These are phyloP conservation scores for Corymbia calophylla DNA, from an alignment of 441 rosid species.

Conservation along the genomic window DNA sequence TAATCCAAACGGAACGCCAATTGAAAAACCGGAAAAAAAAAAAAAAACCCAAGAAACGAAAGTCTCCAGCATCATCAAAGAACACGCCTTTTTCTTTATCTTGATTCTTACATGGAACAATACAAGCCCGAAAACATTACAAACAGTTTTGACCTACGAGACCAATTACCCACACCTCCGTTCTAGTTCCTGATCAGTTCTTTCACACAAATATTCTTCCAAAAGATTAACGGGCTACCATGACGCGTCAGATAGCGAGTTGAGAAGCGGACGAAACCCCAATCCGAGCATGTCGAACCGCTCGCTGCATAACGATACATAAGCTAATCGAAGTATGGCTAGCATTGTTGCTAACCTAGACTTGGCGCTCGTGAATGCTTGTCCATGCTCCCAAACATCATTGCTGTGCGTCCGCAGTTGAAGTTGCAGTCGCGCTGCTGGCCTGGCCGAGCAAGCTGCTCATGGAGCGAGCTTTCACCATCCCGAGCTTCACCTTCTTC, in stretches of 20 bases:
- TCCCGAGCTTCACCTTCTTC: slow-evolving; percentile 74
- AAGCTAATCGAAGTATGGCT: not conserved
- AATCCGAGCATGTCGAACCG: not conserved
- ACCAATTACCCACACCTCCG: not conserved
- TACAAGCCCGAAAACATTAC: not conserved
- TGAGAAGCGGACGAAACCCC: not conserved
- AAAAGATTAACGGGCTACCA: not conserved
- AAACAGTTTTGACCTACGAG: not conserved
- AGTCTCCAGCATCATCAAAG: not conserved
- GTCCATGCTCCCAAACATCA: not conserved
- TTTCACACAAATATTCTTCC: not conserved
- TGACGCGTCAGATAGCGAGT: not conserved
- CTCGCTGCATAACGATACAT: not conserved
- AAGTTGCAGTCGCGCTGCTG: not conserved
- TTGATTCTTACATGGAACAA: not conserved
- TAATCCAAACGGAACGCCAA: not conserved
- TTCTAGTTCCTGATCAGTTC: not conserved
- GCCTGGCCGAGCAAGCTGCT: slow-evolving; percentile 78
- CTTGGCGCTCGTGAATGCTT: not conserved
- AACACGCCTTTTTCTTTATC: not conserved
- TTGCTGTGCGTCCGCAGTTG: not conserved
- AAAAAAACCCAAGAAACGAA: not conserved
- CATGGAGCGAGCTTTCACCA: slow-evolving; percentile 89
- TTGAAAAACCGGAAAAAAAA: not conserved
- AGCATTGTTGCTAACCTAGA: not conserved